Conservation (phyloP, 208 protist genomes). For the Zelonia costaricensis region DNA sequence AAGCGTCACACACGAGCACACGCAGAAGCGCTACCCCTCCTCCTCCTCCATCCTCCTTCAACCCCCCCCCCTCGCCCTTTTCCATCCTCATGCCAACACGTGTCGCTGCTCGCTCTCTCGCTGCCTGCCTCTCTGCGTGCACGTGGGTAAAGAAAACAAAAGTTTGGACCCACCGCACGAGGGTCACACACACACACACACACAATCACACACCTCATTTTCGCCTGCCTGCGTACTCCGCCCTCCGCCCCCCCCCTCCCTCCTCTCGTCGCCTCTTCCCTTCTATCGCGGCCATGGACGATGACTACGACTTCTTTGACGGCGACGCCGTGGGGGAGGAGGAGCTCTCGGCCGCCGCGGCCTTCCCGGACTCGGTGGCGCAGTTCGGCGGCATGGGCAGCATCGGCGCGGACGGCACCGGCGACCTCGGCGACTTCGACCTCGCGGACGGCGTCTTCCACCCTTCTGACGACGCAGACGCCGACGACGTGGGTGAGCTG, state of each 20-base stretch:
- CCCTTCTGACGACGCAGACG: slow-evolving; percentile 19
- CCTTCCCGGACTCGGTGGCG: slow-evolving; percentile 2
- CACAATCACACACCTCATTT: background rate
- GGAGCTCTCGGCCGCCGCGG: slow-evolving; percentile 5
- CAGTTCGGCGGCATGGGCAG: slow-evolving; percentile 12
- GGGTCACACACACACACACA: background rate
- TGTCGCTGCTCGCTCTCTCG: too few species aligned
- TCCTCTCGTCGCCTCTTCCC: background rate
- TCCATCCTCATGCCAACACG: too few species aligned
- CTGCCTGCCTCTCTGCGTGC: background rate
- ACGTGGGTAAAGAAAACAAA: too few species aligned
- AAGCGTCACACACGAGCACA: too few species aligned
- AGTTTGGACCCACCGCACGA: too few species aligned
- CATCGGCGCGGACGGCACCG: slow-evolving; percentile 10
- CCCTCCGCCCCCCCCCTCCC: too few species aligned
- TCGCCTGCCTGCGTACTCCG: background rate
- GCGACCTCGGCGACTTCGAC: slow-evolving; percentile 27
- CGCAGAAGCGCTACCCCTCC: too few species aligned
- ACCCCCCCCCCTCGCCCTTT: too few species aligned
- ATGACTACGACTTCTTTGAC: slow-evolving; percentile 8
- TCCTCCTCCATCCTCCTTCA: too few species aligned
- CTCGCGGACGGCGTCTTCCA: slow-evolving; percentile 29
- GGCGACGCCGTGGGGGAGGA: slow-evolving; percentile 7
- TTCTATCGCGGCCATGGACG: background rate
- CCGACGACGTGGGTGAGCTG: slow-evolving; percentile 17